Evolutionary conservation across 805 yeast species (phyloP).

Genomic region (Alloascoidea africana): DNA sequence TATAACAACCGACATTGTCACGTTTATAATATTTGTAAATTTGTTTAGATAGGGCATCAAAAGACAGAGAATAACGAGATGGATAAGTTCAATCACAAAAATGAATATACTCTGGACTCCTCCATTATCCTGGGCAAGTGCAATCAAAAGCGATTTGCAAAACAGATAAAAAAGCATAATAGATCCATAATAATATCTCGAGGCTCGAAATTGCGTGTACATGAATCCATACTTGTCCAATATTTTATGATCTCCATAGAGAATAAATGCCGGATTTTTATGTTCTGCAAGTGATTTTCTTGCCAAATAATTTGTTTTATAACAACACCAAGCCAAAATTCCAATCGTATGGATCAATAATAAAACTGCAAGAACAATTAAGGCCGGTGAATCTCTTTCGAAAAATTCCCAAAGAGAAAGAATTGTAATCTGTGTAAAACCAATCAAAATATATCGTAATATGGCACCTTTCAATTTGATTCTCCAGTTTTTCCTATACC

Average conservation of each 20-base stretch:
- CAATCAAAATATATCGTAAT: constrained; percentile 67
- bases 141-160: constrained; percentile 57
- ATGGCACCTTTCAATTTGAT: constrained; percentile 62
- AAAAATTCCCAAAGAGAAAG: constrained; percentile 83
- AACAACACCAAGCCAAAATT: constrained; percentile 49
- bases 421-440: constrained; percentile 67
- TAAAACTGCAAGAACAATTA: constrained; percentile 64
- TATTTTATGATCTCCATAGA: constrained; percentile 64
- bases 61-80: constrained; percentile 46
- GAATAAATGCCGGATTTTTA: constrained; percentile 74
- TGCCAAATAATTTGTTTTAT: constrained; percentile 51
- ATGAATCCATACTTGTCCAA: constrained; percentile 76
- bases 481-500: constrained; percentile 41
- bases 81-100: constrained; percentile 61
- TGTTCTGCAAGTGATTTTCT: constrained; percentile 37
- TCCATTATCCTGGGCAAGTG: constrained; percentile 68
- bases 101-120: constrained; percentile 66
- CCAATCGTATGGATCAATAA: constrained; percentile 48
- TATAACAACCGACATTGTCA: constrained; percentile 55
- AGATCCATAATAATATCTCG: constrained; percentile 70
- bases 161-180: constrained; percentile 46
- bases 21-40: constrained; percentile 66
- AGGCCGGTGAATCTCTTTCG: constrained; percentile 73
- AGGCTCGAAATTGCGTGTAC: constrained; percentile 78
- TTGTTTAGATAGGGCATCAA: constrained; percentile 68